Evolutionary conservation across 257 asterid species (phyloP).

Genomic region (Solanum acaule): DNA sequence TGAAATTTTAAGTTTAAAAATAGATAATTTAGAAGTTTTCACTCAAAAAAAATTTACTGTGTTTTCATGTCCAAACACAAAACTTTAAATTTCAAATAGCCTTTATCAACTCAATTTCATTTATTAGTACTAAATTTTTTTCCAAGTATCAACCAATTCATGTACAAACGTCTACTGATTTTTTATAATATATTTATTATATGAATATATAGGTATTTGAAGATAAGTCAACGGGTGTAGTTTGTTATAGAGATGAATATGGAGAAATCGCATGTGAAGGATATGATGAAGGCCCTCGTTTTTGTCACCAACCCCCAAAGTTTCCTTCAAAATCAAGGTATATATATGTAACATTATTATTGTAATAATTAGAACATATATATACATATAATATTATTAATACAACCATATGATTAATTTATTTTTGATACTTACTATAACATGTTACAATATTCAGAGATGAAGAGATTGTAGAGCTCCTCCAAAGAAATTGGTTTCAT

Average conservation of each 20-base stretch:
- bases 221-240: constrained; percentile 11
- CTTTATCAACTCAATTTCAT: background rate
- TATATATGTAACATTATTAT: background rate
- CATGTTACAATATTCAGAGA: background rate
- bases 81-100: background rate
- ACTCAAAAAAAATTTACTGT: background rate
- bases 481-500: background rate
- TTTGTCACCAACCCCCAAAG: background rate
- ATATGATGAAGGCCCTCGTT: constrained; percentile 19
- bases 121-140: background rate
- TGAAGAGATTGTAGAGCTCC: background rate
- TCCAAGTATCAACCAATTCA: background rate
- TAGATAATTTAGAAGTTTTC: background rate
- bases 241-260: constrained; percentile 16
- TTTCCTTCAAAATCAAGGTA: background rate
- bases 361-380: background rate
- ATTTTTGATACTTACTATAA: background rate
- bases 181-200: background rate
- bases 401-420: background rate
- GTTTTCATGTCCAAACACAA: background rate
- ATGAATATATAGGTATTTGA: constrained; percentile 8
- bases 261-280: constrained; percentile 24
- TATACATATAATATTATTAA: background rate
- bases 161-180: background rate
- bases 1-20: no score